Base-by-base conservation (phyloP, 306 rosid genomes). In the Cicer arietinum region DNA sequence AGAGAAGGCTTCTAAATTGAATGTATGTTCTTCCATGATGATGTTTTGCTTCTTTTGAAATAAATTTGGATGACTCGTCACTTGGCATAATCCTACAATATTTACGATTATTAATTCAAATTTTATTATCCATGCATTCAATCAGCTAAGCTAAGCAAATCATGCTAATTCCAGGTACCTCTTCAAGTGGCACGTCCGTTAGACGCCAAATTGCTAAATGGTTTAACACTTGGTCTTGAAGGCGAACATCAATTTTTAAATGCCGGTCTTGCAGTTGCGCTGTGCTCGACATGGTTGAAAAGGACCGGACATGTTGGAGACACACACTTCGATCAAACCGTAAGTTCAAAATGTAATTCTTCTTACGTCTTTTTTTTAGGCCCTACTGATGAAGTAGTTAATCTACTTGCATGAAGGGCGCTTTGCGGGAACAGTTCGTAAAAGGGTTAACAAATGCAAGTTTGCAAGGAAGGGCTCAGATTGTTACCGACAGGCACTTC, bases 381-480 rank as follows among this genome's bases (percentile, higher is more conserved):
- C 77, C 70, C 45, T 54, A 8, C 45, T 22, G 16, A 50, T 59
- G 52, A 76, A 77, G 62, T 57, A 71, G 54, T 78, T 71, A 61
- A 79, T 75, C 71, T 64, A 44, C 77, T 67, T 73, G 59, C 52
- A 60, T 80, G 80, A 87, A 94, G 97, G 80, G 77, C 62, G 75
- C 87, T 46, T 83, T 95, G 85, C 96, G 93, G 1, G 92, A 89
- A 84, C 91, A 95, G 81, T 95, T 90, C 78, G 71, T 95, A 68
- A 81, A 79, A 83, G 99, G 99, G 42, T 84, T 95, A 67, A 75
- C 91, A 35, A 80, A 85, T 81, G 91, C 94, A 76, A 89, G 86
- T 84, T 89, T 95, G 86, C 91, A 95, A 89, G 99, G 99, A 65
- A 88, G 99, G 79, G 99, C 98, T 77, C 99, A 95, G 82, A 92